A percentile compares a stretch with the other conserved stretches of the same genome.
Evolutionary conservation across 257 asterid species (phyloP).

Genomic region (Plantago elongata): DNA sequence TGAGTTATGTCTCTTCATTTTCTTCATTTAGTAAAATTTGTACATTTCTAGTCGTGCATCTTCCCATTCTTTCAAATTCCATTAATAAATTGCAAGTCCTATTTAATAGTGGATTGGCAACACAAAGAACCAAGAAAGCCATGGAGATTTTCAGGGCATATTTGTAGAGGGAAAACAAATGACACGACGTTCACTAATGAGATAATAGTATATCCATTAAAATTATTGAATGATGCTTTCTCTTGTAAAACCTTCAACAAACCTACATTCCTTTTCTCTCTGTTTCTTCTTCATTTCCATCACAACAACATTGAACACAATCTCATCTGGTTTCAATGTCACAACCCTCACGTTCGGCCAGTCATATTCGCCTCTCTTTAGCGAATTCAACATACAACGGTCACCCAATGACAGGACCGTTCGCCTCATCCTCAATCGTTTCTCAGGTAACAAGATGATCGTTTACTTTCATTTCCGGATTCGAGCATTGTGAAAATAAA

Average conservation of each 20-base stretch:
- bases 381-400: conserved; percentile 65
- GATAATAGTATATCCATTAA: conserved; percentile 7
- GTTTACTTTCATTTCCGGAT: no score
- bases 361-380: conserved; percentile 70
- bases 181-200: neutral
- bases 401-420: conserved; percentile 53
- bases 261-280: conserved; percentile 9
- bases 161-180: conserved; percentile 1
- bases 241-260: neutral
- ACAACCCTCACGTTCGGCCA: conserved; percentile 46
- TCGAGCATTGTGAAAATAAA: no score
- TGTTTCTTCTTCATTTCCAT: conserved; percentile 1
- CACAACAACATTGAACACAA: conserved; percentile 11
- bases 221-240: conserved; percentile 17
- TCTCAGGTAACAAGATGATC: conserved; percentile 42
- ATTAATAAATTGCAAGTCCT: neutral
- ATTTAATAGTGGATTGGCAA: conserved; percentile 6
- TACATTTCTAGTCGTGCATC: no score
- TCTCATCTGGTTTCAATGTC: conserved; percentile 38
- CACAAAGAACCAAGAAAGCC: conserved; percentile 1
- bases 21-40: neutral
- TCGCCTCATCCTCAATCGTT: conserved; percentile 69
- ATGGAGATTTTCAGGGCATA: conserved; percentile 18
- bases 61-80: neutral
- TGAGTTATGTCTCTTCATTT: neutral